Evolutionary conservation across 78 protist species (phyloP).

Genomic region (Andalucia godoyi): DNA sequence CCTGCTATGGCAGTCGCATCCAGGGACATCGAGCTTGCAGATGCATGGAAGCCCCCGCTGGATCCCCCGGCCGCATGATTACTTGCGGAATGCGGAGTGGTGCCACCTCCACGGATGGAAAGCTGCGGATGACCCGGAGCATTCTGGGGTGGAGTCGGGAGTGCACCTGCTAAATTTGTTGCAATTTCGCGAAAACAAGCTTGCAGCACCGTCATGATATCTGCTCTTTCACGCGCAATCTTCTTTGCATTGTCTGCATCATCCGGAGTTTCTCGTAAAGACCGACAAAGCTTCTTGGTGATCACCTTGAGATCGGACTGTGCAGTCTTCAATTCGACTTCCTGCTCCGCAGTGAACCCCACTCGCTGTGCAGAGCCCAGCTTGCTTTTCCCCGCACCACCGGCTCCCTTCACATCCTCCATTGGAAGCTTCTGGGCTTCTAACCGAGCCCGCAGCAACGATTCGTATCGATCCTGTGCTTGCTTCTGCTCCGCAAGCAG

Average conservation of each 20-base stretch:
- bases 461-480: constrained; percentile 2
- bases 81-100: too few species aligned
- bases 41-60: too few species aligned
- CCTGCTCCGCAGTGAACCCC: too few species aligned
- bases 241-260: constrained; percentile 12
- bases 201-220: neutral
- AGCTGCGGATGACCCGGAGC: too few species aligned
- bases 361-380: too few species aligned
- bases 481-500: neutral
- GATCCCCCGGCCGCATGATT: too few species aligned
- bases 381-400: too few species aligned
- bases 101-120: too few species aligned
- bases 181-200: neutral
- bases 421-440: neutral
- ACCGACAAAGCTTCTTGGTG: neutral
- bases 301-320: neutral
- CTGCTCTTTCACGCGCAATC: neutral
- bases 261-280: constrained; percentile 1
- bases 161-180: too few species aligned
- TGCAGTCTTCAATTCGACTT: neutral
- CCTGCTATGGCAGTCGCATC: too few species aligned
- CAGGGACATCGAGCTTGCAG: too few species aligned
- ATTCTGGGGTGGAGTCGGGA: too few species aligned
- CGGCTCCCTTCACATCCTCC: constrained; percentile 1
- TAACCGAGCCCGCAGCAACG: neutral